Evolutionary conservation across 176 grass and related monocot genomes (phyloP).

Genomic region (Tillandsia fasciculata): DNA sequence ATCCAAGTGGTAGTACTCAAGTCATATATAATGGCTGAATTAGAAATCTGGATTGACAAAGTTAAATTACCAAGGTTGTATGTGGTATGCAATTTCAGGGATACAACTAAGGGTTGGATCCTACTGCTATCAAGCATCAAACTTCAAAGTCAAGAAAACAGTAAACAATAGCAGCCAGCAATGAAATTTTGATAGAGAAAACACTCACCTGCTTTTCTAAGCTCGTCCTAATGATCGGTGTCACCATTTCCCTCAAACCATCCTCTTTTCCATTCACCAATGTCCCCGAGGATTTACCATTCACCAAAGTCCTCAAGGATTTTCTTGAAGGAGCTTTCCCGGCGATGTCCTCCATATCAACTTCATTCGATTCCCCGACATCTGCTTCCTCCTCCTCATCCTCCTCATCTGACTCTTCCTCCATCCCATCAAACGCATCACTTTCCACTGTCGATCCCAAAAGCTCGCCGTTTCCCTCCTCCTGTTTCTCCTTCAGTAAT

Average conservation of each 20-base stretch:
- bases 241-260: constrained; percentile 73
- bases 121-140: not conserved
- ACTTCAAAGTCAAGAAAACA: not conserved
- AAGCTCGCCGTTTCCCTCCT: constrained; percentile 8
- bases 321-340: constrained; percentile 51
- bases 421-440: constrained; percentile 24
- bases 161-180: constrained; percentile 2
- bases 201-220: constrained; percentile 78
- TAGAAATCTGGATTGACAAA: no score
- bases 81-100: not conserved
- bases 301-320: not conserved
- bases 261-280: constrained; percentile 32
- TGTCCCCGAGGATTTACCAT: constrained; percentile 25
- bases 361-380: constrained; percentile 29
- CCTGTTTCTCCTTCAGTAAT: constrained; percentile 53
- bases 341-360: constrained; percentile 96
- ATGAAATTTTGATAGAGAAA: constrained; percentile 1
- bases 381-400: constrained; percentile 40
- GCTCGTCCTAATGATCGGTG: constrained; percentile 71
- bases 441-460: constrained; percentile 7
- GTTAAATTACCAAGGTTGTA: not conserved
- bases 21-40: no score
- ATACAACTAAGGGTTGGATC: not conserved
- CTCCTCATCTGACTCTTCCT: constrained; percentile 11
- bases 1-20: not conserved